These are phyloP conservation scores for Ziziphus jujuba DNA, from an alignment of 306 rosid genomes.

Conservation along the genomic window DNA sequence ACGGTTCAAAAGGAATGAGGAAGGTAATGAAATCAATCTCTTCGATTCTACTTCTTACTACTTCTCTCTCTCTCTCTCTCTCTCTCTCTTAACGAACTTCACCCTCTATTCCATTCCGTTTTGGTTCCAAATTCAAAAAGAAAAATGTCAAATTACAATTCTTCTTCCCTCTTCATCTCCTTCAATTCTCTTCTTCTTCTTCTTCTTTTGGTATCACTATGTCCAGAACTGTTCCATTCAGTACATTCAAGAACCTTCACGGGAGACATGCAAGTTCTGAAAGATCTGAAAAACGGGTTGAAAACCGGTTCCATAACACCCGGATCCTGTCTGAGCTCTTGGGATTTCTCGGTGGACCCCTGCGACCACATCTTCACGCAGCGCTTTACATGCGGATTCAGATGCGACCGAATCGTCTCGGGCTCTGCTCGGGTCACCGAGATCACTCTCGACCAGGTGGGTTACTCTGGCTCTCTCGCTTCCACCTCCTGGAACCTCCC, in stretches of 20 bases:
- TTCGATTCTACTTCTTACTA: too few relatives aligned
- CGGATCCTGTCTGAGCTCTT: constrained; percentile 21
- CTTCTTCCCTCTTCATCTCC: too few relatives aligned
- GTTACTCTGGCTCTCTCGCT: constrained; percentile 12
- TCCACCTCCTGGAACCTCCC: constrained; percentile 8
- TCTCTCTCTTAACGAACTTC: too few relatives aligned
- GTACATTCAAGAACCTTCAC: not conserved
- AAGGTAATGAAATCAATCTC: too few relatives aligned
- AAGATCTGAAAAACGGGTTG: constrained; percentile 14
- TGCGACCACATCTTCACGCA: constrained; percentile 12
- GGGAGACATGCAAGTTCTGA: not conserved
- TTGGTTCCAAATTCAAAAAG: too few relatives aligned
- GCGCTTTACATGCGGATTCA: constrained; percentile 18
- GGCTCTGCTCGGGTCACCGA: constrained; percentile 17
- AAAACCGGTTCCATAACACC: not conserved
- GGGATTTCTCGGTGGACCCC: constrained; percentile 20
- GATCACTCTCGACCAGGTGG: constrained; percentile 16
- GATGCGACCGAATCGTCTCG: constrained; percentile 15
- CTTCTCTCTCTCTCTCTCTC: too few relatives aligned
- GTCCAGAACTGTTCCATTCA: not conserved
- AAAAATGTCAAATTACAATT: too few relatives aligned
- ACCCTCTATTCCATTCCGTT: too few relatives aligned
- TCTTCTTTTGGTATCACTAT: not conserved
- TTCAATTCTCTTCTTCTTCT: not conserved
- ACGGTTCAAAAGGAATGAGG: too few relatives aligned